Conservation (phyloP, 148 eudicot species). For the Cornus suecica region DNA sequence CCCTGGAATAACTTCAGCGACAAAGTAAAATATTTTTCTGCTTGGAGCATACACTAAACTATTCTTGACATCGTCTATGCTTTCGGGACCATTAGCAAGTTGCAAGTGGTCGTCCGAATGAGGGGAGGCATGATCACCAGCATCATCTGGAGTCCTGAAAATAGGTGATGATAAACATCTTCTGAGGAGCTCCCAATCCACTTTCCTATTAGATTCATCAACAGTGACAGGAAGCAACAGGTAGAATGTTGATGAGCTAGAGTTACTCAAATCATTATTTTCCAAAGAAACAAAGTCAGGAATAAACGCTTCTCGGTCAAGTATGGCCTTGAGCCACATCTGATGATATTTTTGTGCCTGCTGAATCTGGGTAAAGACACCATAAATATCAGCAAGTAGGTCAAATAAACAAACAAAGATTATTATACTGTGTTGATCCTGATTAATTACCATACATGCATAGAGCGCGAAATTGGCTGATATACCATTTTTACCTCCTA, state of each 20-base stretch:
- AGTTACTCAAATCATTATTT: constrained; percentile 23
- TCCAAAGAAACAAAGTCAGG: constrained; percentile 57
- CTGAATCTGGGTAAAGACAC: constrained; percentile 44
- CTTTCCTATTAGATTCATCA: constrained; percentile 29
- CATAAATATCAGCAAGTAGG: neutral
- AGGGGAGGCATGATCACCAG: constrained; percentile 15
- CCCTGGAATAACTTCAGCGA: constrained; percentile 53
- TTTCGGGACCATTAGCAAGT: constrained; percentile 74
- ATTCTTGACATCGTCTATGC: constrained; percentile 43
- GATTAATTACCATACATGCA: too few relatives aligned
- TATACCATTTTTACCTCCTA: too few relatives aligned
- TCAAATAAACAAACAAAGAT: too few relatives aligned
- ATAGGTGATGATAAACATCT: constrained; percentile 87
- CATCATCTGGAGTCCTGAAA: constrained; percentile 35
- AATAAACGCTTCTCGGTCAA: constrained; percentile 64
- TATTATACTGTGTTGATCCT: too few relatives aligned
- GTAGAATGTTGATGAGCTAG: constrained; percentile 51
- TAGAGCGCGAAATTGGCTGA: too few relatives aligned
- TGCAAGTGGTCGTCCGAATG: constrained; percentile 31
- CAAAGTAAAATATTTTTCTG: constrained; percentile 72
- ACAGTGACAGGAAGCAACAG: constrained; percentile 71
- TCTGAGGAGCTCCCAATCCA: constrained; percentile 66
- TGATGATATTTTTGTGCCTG: constrained; percentile 72
- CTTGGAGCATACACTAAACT: constrained; percentile 82
- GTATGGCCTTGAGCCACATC: constrained; percentile 72